These are phyloP conservation scores for Linum tenue DNA, from an alignment of 345 rosid species.

Conservation along the genomic window DNA sequence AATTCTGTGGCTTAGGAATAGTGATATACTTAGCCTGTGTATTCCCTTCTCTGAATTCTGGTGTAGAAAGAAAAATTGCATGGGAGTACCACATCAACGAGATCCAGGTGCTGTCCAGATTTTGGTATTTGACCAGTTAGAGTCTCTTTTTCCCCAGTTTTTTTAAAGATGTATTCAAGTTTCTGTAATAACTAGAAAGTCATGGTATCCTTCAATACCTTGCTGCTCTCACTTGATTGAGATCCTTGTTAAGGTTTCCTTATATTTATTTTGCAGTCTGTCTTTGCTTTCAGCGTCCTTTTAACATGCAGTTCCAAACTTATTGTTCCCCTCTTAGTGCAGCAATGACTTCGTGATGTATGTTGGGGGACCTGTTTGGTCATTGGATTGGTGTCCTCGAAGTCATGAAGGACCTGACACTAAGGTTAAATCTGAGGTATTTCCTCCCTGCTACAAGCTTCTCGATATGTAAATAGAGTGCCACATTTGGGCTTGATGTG, in stretches of 20 bases:
- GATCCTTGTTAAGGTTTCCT: not conserved
- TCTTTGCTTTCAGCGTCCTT: not conserved
- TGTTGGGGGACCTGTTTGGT: slow-evolving; percentile 90
- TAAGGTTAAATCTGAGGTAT: slow-evolving; percentile 61
- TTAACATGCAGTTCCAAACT: not conserved
- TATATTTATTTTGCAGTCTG: not conserved
- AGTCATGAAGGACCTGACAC: slow-evolving; percentile 34
- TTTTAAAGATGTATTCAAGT: not conserved
- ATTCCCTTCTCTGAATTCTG: slow-evolving; percentile 6
- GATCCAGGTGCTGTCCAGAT: slow-evolving; percentile 30
- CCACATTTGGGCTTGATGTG: not conserved
- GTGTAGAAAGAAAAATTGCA: slow-evolving; percentile 20
- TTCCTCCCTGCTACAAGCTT: slow-evolving; percentile 1
- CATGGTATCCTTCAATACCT: not conserved
- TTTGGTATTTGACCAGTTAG: slow-evolving; percentile 4
- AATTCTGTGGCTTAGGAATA: slow-evolving; percentile 2
- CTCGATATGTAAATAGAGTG: not conserved
- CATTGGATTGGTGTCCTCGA: slow-evolving; percentile 89
- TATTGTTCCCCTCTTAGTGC: slow-evolving; percentile 24
- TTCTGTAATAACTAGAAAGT: not conserved
- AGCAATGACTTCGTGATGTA: slow-evolving; percentile 75
- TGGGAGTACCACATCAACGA: slow-evolving; percentile 17
- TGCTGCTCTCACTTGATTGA: not conserved
- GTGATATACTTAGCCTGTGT: not conserved
- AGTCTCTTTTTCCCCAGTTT: not conserved